Evolutionary conservation across 371 early-diverging fungal genomes (phyloP), one percentile per base, ranked within the genome.

Genomic region (Mucor ambiguus): DNA sequence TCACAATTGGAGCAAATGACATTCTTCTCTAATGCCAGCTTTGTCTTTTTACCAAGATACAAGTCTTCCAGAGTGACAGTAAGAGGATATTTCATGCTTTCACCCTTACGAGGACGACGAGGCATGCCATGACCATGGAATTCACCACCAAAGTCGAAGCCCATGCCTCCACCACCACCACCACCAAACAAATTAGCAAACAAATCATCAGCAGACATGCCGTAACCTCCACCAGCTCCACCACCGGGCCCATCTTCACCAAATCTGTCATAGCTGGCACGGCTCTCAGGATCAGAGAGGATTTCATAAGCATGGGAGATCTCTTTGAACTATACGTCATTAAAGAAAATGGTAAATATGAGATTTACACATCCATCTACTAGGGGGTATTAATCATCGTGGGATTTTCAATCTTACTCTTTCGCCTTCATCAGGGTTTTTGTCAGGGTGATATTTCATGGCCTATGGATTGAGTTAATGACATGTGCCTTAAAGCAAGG

Each of bases 371-470:
- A 29, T 8, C 4, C 4, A 55, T 55, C 16, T 30, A 16, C 29
- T 9, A 14, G 20, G n/a, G 56, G 10, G 37, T 4, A 9, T 4
- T 4, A 5, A 9, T 1, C 4, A 32, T 33, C 52, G 12, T 52
- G 52, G 28, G 52, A 52, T 3, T 16, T 52, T 16, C 52, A 9
- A n/a, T 26, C 64, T 61, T 79, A 80, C 77, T 56, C 74, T 65
- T 58, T 78, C 77, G 18, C 77, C 78, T 56, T 77, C 80, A 28
- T 84, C 84, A 58, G 85, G 82, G 59, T 83, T 88, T 83, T 92
- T 95, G 78, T 97, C 98, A 60, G 95, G 99, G 80, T 99, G 99
- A 79, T 92, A 98, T 84, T 95, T 96, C 81, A 95, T 88, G 6
- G 98, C 98, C 80, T 78, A 64, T 33, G 1, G 28, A 12, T 14